Evolutionary conservation across 2,329 filamentous ascomycete species (phyloP).

Genomic region (Stemphylium beticola): DNA sequence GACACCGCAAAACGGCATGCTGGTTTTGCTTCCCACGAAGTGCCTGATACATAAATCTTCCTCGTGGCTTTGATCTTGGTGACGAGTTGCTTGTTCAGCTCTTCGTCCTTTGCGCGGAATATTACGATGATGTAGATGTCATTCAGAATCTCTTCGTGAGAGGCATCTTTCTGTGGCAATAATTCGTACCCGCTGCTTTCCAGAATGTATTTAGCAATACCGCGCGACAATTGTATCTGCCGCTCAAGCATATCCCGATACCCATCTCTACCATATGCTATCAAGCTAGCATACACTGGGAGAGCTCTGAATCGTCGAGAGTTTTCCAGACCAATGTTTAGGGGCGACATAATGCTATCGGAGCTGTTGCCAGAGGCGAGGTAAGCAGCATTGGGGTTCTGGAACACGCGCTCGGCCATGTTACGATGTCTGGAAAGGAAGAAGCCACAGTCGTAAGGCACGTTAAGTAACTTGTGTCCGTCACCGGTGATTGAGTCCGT

Average conservation of each 20-base stretch:
- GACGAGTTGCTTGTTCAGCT: slow-evolving; percentile 70
- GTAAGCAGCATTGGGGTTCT: slow-evolving; percentile 85
- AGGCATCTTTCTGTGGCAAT: slow-evolving; percentile 59
- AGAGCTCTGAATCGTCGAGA: slow-evolving; percentile 88
- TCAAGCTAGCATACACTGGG: slow-evolving; percentile 82
- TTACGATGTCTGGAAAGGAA: slow-evolving; percentile 71
- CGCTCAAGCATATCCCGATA: slow-evolving; percentile 72
- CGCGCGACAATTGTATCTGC: slow-evolving; percentile 74
- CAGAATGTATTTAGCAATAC: slow-evolving; percentile 68
- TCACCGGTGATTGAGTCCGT: slow-evolving; percentile 89
- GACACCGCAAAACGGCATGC: slow-evolving; percentile 85
- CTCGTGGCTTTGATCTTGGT: slow-evolving; percentile 74
- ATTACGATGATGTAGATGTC: slow-evolving; percentile 74
- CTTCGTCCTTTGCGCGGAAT: slow-evolving; percentile 72
- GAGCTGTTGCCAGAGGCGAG: slow-evolving; percentile 57
- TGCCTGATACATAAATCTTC: slow-evolving; percentile 83
- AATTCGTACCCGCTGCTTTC: slow-evolving; percentile 69
- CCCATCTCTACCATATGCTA: slow-evolving; percentile 74
- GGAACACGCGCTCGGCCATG: slow-evolving; percentile 10
- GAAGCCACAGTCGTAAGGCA: slow-evolving; percentile 92
- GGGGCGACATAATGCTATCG: slow-evolving; percentile 71
- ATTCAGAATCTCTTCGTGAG: slow-evolving; percentile 53
- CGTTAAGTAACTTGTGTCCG: slow-evolving; percentile 90
- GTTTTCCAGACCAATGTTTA: slow-evolving; percentile 90
- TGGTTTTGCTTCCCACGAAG: slow-evolving; percentile 73